These are phyloP conservation scores for Rhizopus sp. DNA, from an alignment of 371 early-diverging fungal species.

Conservation along the genomic window DNA sequence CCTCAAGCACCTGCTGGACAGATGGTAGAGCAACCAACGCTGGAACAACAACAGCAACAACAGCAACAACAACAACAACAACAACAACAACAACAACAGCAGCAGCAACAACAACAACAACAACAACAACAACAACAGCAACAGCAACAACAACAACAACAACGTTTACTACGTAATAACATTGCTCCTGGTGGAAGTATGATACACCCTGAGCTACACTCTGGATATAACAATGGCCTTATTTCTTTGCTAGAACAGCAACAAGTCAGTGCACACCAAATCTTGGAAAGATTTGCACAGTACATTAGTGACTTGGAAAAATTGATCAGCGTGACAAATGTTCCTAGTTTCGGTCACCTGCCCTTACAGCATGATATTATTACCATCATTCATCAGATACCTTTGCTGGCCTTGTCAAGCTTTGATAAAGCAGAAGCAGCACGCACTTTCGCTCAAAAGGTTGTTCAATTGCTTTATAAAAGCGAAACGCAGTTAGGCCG, in stretches of 20 bases:
- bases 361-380: slow-evolving; percentile 83
- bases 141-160: too few relatives aligned
- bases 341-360: slow-evolving; percentile 61
- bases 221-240: slow-evolving; percentile 19
- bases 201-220: slow-evolving; percentile 38
- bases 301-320: slow-evolving; percentile 79
- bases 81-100: too few relatives aligned
- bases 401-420: slow-evolving; percentile 63
- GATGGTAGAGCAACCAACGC: slow-evolving; percentile 13
- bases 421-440: slow-evolving; percentile 77
- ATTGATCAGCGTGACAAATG: slow-evolving; percentile 56
- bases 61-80: slow-evolving; percentile 13
- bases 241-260: slow-evolving; percentile 16
- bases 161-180: slow-evolving; percentile 23
- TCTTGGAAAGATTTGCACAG: slow-evolving; percentile 69
- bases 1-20: slow-evolving; percentile 24
- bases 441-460: slow-evolving; percentile 82
- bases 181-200: slow-evolving; percentile 16
- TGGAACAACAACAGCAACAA: slow-evolving; percentile 16
- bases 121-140: too few relatives aligned
- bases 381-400: slow-evolving; percentile 70
- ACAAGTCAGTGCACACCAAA: slow-evolving; percentile 53
- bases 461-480: slow-evolving; percentile 82
- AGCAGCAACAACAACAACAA: too few relatives aligned
- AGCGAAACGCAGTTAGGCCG: slow-evolving; percentile 72